A percentile compares a stretch with the other conserved stretches of the same genome.
Evolutionary conservation across 225 moss, liverwort and hornwort genomes (phyloP).

Genomic region (Lunularia cruciata): DNA sequence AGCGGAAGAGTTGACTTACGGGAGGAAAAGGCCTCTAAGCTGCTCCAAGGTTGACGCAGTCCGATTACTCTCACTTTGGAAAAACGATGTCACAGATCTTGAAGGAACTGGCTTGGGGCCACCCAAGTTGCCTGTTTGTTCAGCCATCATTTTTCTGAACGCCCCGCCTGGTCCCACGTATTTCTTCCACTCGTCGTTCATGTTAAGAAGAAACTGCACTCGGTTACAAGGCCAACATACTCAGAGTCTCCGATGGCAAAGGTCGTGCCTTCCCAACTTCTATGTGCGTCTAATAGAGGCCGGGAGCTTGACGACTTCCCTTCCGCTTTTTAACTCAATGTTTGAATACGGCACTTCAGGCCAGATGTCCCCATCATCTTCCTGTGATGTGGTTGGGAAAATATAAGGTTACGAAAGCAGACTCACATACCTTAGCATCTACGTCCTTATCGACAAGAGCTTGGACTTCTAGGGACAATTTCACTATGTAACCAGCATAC

Average conservation of each 20-base stretch:
- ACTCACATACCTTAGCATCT: constrained; percentile 49
- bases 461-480: constrained; percentile 64
- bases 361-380: too few species aligned
- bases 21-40: constrained; percentile 26
- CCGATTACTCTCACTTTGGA: constrained; percentile 20
- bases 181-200: constrained; percentile 49
- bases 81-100: constrained; percentile 21
- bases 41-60: constrained; percentile 25
- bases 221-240: not conserved
- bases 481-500: constrained; percentile 71
- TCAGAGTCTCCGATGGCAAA: too few species aligned
- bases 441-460: constrained; percentile 53
- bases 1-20: constrained; percentile 13
- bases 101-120: constrained; percentile 30
- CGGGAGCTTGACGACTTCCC: too few species aligned
- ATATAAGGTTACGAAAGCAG: too few species aligned
- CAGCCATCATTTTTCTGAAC: constrained; percentile 56
- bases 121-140: constrained; percentile 76
- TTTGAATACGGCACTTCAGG: too few species aligned
- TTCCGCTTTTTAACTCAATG: too few species aligned
- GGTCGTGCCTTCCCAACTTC: too few species aligned
- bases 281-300: too few species aligned
- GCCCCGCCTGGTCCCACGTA: constrained; percentile 62
- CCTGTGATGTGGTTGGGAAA: too few species aligned
- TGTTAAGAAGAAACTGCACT: constrained; percentile 30